Base-by-base conservation (phyloP, 2,329 filamentous ascomycete genomes). In the Ophiostoma himal-ulmi region DNA sequence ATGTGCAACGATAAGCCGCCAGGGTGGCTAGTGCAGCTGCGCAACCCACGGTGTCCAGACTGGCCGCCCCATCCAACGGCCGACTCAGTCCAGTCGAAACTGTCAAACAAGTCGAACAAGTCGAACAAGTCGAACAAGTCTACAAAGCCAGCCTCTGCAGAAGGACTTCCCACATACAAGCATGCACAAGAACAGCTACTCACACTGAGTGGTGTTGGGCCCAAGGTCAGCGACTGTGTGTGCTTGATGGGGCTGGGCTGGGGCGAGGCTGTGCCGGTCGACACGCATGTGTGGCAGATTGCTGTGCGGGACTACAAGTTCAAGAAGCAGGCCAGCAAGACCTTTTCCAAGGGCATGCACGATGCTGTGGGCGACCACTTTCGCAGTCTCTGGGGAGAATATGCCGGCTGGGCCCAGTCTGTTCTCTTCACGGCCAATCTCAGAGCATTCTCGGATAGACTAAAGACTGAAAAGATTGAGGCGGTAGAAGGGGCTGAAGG, bases 271-370 rank as follows among this genome's bases (percentile, higher is more conserved):
- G 94, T 99, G 1, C 95, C 95, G 0, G 92, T 99, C 41, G 95
- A 99, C 79, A 99, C 96, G 1, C 96, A 99, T 80, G 93, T 99
- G 14, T 98, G 94, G 94, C 94, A 98, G 82, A 98, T 99, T 77
- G 96, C 95, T 0, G 92, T 96, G 78, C 86, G 95, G 69, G 95
- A 99, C 79, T 99, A 99, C 81, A 93, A 90, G 71, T 96, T 99
- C 76, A 73, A 73, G 41, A 69, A 69, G 54, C 30, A 26, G 0
- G 94, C 92, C 77, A 91, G 80, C 72, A 94, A 93, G 77, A 94
- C 92, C 66, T 84, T 99, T 73, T 97, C 91, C 17, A 96, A 96
- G 77, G 65, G 65, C 22, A 44, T 44, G 73, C 98, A 99, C 76
- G 90, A 95, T 77, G 92, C 93, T 0, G 88, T 99, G 17, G 95